phyloP scores from a whole-genome alignment of 495 filamentous ascomycete genomes.

The Daldinia caldariorum region DNA sequence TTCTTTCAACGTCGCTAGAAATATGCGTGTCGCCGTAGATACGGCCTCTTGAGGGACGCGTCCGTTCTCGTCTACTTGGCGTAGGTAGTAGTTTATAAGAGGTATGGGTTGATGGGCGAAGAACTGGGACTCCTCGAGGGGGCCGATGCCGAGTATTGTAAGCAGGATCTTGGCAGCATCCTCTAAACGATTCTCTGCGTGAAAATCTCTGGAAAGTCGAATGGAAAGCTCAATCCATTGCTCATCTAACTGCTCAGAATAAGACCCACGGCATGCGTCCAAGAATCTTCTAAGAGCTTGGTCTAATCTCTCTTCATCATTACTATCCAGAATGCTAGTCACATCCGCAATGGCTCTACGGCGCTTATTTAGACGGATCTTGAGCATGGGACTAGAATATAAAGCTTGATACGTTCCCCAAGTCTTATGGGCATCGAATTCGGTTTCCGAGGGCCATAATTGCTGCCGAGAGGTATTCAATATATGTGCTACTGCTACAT shows the following conservation, averaged over 20 bases:
- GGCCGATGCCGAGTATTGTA: constrained; percentile 39
- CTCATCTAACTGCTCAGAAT: constrained; percentile 33
- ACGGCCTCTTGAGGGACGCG: constrained; percentile 28
- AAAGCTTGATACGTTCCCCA: not conserved
- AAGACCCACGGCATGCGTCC: constrained; percentile 24
- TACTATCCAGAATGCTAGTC: constrained; percentile 30
- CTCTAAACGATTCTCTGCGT: constrained; percentile 41
- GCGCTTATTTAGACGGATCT: not conserved
- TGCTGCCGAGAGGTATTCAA: not conserved
- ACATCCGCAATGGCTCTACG: constrained; percentile 16
- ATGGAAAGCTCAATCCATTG: constrained; percentile 49
- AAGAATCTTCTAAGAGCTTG: constrained; percentile 42
- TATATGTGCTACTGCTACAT: not conserved
- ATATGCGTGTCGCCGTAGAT: constrained; percentile 46
- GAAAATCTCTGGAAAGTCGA: constrained; percentile 52
- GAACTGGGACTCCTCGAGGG: constrained; percentile 50
- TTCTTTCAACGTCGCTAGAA: constrained; percentile 48
- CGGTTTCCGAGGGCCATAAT: not conserved
- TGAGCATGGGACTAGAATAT: not conserved
- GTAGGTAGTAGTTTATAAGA: constrained; percentile 49
- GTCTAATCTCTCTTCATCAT: constrained; percentile 32
- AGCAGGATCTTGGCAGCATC: constrained; percentile 48
- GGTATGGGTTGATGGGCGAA: constrained; percentile 47
- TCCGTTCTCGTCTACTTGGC: constrained; percentile 18
- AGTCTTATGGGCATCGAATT: not conserved